phyloP scores from a whole-genome alignment of 176 grass and related monocot genomes.

The Thalia dealbata region DNA sequence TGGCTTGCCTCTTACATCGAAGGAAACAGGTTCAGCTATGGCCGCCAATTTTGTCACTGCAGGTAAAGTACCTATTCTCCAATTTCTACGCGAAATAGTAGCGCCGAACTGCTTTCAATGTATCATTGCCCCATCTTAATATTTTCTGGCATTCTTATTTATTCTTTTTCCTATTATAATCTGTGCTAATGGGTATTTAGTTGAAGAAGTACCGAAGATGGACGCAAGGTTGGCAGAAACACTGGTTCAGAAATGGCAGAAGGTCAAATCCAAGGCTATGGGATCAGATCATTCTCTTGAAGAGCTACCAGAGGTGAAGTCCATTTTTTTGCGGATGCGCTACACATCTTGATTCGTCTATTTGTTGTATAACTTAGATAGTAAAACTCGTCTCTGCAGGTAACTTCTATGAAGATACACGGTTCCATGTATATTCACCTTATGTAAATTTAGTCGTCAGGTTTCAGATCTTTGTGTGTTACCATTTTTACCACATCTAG shows the following conservation, averaged over 20 bases:
- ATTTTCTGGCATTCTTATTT: not conserved
- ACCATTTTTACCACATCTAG: not conserved
- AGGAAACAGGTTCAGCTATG: conserved; percentile 30
- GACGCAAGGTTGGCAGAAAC: conserved; percentile 68
- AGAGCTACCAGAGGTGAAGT: conserved; percentile 58
- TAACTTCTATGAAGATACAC: too few relatives aligned
- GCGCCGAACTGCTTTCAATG: not conserved
- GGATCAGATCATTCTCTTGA: conserved; percentile 53
- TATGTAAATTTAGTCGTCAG: not conserved
- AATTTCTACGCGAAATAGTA: not conserved
- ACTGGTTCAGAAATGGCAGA: conserved; percentile 79
- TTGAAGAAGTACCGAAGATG: conserved; percentile 51
- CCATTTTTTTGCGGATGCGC: not conserved
- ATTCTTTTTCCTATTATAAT: conserved; percentile 6
- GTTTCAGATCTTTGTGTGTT: not conserved
- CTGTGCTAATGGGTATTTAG: conserved; percentile 24
- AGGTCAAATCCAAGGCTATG: conserved; percentile 69
- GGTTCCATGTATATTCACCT: not conserved
- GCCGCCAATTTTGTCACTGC: conserved; percentile 30
- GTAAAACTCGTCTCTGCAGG: too few relatives aligned
- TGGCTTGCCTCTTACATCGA: conserved; percentile 28
- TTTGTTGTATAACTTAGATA: not conserved
- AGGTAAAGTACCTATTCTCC: conserved; percentile 30
- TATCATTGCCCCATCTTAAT: not conserved
- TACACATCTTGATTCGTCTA: not conserved